Evolutionary conservation across 768 basidiomycete genomes (phyloP), one percentile per base, ranked within the genome.

Genomic region (Coprinopsis strossmayeri): DNA sequence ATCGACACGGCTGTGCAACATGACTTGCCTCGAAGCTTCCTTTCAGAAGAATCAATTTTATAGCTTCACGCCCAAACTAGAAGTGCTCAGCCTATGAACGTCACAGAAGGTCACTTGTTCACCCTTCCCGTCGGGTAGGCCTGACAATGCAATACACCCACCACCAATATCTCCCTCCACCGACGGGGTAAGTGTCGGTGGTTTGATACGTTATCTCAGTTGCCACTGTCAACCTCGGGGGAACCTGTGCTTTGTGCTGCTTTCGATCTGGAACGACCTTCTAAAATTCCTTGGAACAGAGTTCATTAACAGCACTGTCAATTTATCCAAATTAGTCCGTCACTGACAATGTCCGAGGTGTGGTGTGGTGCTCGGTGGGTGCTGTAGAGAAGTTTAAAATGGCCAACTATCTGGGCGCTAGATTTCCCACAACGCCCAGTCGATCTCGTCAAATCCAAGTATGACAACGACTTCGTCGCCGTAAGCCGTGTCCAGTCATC

Each of bases 321-420:
- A 9, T 38, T 21, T 21, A 7, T 38, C 37, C 37, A 21, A 38
- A 10, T 38, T 38, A n/a, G 40, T 7, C 18, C 18, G 12, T 26
- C 10, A 11, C 49, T 35, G 49, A 32, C 35, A 37, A 27, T 3
- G 18, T 38, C 10, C 23, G 39, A 18, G 9, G 17, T 11, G 48
- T 49, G 38, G n/a, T n/a, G n/a, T n/a, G n/a, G n/a, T 49, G 40
- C 39, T 30, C 28, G 11, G 40, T 27, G 10, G 27, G 3, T 44
- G 50, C 50, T 51, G 50, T 51, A 32, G 20, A 51, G 38, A 39
- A 12, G n/a, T 51, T 25, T 41, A 45, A 25, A 51, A 28, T 34
- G 41, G 12, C 50, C 50, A 40, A 46, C 44, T 51, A 51, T 46
- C 50, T 20, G 34, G n/a, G 12, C 13, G n/a, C 34, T 4, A 4